Evolutionary conservation across 2,329 filamentous ascomycete species (phyloP).

Genomic region (Tolypocladium cylindrosporum): DNA sequence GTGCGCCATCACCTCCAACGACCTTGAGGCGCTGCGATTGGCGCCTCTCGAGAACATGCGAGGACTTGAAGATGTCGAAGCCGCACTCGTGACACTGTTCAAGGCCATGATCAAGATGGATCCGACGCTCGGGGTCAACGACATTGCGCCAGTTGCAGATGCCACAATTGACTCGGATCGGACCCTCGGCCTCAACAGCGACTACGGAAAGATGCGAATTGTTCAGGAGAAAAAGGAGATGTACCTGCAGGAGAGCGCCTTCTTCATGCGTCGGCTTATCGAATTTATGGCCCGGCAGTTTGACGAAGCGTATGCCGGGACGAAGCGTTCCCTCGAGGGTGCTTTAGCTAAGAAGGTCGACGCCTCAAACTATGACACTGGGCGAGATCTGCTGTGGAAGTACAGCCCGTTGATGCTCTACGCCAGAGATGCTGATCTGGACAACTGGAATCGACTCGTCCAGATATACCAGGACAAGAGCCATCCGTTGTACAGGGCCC

Average conservation of each 20-base stretch:
- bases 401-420: constrained; percentile 85
- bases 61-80: constrained; percentile 70
- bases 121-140: constrained; percentile 55
- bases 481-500: constrained; percentile 66
- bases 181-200: constrained; percentile 50
- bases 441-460: constrained; percentile 73
- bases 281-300: constrained; percentile 79
- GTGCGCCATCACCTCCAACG: constrained; percentile 73
- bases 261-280: constrained; percentile 70
- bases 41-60: constrained; percentile 62
- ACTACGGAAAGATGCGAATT: constrained; percentile 84
- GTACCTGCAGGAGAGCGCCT: constrained; percentile 65
- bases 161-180: constrained; percentile 32
- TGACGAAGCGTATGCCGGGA: constrained; percentile 61
- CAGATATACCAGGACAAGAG: constrained; percentile 72
- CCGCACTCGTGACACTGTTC: constrained; percentile 69
- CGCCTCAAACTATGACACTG: constrained; percentile 57
- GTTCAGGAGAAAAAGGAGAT: constrained; percentile 90
- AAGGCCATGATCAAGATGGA: constrained; percentile 93
- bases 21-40: constrained; percentile 60
- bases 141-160: constrained; percentile 38
- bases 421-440: constrained; percentile 69
- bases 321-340: constrained; percentile 53
- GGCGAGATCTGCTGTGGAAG: constrained; percentile 70
- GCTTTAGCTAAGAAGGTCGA: constrained; percentile 59